phyloP scores from a whole-genome alignment of 1,139 yeast species.

The Zhuliangozyma blackwelliae region DNA sequence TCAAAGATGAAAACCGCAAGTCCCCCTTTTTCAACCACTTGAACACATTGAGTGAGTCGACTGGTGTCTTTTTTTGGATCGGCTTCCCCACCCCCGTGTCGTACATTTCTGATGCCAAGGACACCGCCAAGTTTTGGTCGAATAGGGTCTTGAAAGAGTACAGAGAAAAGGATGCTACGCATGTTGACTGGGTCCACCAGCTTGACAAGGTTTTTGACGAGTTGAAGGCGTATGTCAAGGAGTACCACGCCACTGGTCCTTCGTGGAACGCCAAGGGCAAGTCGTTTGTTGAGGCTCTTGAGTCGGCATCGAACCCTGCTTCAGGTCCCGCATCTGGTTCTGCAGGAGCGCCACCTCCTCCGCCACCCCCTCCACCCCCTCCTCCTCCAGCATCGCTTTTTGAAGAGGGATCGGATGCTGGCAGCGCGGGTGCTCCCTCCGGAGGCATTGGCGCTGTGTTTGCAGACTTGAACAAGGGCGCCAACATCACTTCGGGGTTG shows the following conservation, averaged over 20 bases:
- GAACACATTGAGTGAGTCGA: slow-evolving; percentile 83
- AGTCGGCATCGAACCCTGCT: slow-evolving; percentile 8
- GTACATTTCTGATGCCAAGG: slow-evolving; percentile 77
- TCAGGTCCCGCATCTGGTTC: slow-evolving; percentile 13
- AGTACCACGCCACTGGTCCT: slow-evolving; percentile 77
- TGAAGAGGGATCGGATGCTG: slow-evolving; percentile 29
- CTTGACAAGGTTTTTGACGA: slow-evolving; percentile 63
- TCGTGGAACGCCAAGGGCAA: slow-evolving; percentile 62
- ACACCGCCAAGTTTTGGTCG: slow-evolving; percentile 91
- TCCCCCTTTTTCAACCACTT: slow-evolving; percentile 66
- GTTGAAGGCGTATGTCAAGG: slow-evolving; percentile 68
- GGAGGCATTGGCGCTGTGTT: slow-evolving; percentile 86
- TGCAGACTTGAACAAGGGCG: slow-evolving; percentile 86
- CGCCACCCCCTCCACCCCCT: slow-evolving; percentile 69
- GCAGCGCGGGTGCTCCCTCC: slow-evolving; percentile 18
- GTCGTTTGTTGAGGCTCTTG: slow-evolving; percentile 36
- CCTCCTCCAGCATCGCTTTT: slow-evolving; percentile 52
- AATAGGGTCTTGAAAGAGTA: slow-evolving; percentile 83
- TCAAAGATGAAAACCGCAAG: slow-evolving; percentile 73
- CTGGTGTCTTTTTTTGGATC: slow-evolving; percentile 90
- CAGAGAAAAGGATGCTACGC: slow-evolving; percentile 62
- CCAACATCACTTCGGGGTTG: slow-evolving; percentile 73
- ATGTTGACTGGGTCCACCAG: slow-evolving; percentile 76
- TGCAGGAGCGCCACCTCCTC: slow-evolving; percentile 17
- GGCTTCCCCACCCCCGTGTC: slow-evolving; percentile 68